Base-by-base conservation (phyloP, 208 protist genomes). In the Trypanosoma avium region DNA sequence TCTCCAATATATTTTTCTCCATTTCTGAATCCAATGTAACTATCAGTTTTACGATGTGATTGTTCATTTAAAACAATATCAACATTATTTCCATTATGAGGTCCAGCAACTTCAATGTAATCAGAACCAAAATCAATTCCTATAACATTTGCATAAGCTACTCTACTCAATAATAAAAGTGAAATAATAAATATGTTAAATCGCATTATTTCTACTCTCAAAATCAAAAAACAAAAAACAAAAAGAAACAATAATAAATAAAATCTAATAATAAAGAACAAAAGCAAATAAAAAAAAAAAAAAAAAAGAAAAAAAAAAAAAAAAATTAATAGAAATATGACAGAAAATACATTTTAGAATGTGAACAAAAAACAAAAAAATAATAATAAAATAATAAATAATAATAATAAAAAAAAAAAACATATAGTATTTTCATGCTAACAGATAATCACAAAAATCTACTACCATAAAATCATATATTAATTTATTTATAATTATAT, bases 61-160 rank as follows among this genome's bases (percentile, higher is more conserved):
- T 97, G 80, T 60, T 98, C 96, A 75, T 98, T 98, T 6, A 98
- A 73, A 1, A 98, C 90, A 60, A 98, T 95, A 73, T 98, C 90
- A 24, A 98, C 80, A 7, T 52, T 70, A 38, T 78, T 75, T 29
- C 86, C 84, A 45, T 71, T 76, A 24, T 85, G 75, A 10, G 87
- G 90, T 15, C 73, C 86, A 0, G 90, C 77, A 29, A 93, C 58
- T 61, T 93, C 88, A 21, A 96, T 78, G 43, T 73, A 93, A 24
- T 96, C 84, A 1, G 90, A 94, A n/a, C 90, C 90, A 68, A 92
- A 89, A 59, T 96, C 90, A 35, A 96, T 72, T n/a, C 90, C 90
- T 10, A 96, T 83, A 6, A 93, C 84, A 60, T 87, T 78, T 22
- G 73, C 85, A 62, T 21, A 57, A 5, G 52, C 59, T 24, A 49